A percentile compares a stretch with the other conserved stretches of the same genome.
phyloP scores from a whole-genome alignment of 2,329 filamentous ascomycete species.

The Emmonsiellopsis sp. region DNA sequence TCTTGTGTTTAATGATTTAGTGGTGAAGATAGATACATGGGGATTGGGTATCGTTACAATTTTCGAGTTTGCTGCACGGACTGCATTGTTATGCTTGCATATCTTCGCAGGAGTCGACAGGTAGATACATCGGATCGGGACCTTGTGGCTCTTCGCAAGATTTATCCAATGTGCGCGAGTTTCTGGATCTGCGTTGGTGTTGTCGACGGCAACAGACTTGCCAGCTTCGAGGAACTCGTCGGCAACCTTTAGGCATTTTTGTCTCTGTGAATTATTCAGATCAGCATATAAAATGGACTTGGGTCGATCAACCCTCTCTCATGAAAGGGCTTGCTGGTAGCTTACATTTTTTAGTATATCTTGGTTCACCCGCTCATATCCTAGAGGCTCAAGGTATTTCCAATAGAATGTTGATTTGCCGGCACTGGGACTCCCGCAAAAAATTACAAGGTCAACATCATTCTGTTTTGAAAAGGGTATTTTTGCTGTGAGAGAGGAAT shows the following conservation, averaged over 20 bases:
- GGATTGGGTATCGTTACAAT: conserved; percentile 21
- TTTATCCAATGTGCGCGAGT: conserved; percentile 70
- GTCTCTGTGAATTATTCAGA: conserved; percentile 34
- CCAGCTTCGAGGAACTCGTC: conserved; percentile 54
- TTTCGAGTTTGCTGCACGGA: conserved; percentile 55
- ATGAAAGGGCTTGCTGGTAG: background rate
- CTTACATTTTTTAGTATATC: conserved; percentile 67
- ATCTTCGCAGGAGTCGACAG: conserved; percentile 65
- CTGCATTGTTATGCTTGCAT: conserved; percentile 77
- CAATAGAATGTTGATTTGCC: conserved; percentile 91
- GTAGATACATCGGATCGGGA: conserved; percentile 76
- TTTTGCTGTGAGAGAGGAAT: conserved; percentile 10
- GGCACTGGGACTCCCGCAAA: conserved; percentile 79
- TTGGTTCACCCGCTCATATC: conserved; percentile 82
- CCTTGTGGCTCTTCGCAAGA: conserved; percentile 58
- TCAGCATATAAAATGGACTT: background rate
- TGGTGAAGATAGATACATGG: background rate
- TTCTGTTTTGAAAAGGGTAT: conserved; percentile 49
- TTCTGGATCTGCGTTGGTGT: conserved; percentile 81
- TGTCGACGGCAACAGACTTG: conserved; percentile 71
- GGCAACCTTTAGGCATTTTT: conserved; percentile 62
- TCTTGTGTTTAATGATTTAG: too few species aligned
- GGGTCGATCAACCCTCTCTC: background rate
- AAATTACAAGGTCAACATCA: conserved; percentile 65
- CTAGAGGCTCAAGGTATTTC: conserved; percentile 64